Evolutionary conservation across 768 basidiomycete species (phyloP).

Genomic region (Neoboletus subvelutipes): DNA sequence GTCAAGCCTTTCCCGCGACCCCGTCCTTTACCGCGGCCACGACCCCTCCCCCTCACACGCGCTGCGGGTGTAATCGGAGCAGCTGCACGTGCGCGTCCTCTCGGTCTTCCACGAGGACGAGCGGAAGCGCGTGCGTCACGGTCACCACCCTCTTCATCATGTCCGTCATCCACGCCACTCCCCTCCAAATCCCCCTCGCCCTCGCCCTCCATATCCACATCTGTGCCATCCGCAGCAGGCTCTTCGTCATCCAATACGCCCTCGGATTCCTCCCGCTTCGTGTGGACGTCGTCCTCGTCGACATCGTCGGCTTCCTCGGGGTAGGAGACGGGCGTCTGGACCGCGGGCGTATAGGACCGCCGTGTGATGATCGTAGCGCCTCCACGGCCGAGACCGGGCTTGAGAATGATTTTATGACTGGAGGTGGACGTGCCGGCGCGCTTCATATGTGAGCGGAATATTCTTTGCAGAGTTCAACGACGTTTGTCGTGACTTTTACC

Average conservation of each 20-base stretch:
- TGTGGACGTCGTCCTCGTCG: constrained; percentile 27
- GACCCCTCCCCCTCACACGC: constrained; percentile 33
- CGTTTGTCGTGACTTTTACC: neutral
- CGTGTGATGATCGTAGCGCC: constrained; percentile 28
- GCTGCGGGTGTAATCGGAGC: constrained; percentile 30
- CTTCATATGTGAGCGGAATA: constrained; percentile 17
- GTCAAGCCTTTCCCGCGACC: constrained; percentile 35
- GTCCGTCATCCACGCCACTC: constrained; percentile 31
- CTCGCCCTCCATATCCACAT: constrained; percentile 28
- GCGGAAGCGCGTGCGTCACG: constrained; percentile 33
- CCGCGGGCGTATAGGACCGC: constrained; percentile 21
- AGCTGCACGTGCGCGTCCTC: constrained; percentile 38
- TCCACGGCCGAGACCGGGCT: constrained; percentile 35
- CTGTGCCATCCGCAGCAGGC: constrained; percentile 24
- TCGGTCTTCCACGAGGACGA: constrained; percentile 38
- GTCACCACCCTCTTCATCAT: constrained; percentile 36
- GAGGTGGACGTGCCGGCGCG: constrained; percentile 22
- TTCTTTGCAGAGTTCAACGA: neutral
- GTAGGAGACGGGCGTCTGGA: constrained; percentile 17
- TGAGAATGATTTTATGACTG: constrained; percentile 41
- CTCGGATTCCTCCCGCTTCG: constrained; percentile 33
- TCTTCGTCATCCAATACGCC: constrained; percentile 35
- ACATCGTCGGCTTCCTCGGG: constrained; percentile 22
- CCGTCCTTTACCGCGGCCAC: constrained; percentile 45
- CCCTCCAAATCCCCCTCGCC: constrained; percentile 32